Percentiles rank a stretch among this genome's conserved stretches.
Evolutionary conservation across 768 basidiomycete genomes (phyloP).

Genomic region (Leucocoprinus leucothites): DNA sequence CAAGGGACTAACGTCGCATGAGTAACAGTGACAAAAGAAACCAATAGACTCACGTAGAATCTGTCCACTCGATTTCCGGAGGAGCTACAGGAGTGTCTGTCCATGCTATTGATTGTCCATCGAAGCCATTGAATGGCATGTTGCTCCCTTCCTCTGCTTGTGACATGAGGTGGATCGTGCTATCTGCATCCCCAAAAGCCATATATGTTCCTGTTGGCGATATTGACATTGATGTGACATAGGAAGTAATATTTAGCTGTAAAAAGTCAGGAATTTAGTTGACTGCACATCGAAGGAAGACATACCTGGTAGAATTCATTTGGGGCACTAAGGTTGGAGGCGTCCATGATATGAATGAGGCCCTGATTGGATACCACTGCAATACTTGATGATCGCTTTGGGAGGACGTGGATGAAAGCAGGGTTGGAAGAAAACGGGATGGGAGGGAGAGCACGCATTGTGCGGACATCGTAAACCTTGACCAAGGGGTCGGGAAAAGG

Average conservation of each 20-base stretch:
- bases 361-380: slow-evolving; percentile 79
- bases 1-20: slow-evolving; percentile 57
- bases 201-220: slow-evolving; percentile 89
- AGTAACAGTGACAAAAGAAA: background rate
- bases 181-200: slow-evolving; percentile 89
- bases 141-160: slow-evolving; percentile 61
- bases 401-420: slow-evolving; percentile 78
- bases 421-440: slow-evolving; percentile 87
- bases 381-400: slow-evolving; percentile 70
- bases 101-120: slow-evolving; percentile 84
- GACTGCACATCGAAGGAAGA: background rate
- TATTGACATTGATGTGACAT: slow-evolving; percentile 74
- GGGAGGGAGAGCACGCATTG: slow-evolving; percentile 77
- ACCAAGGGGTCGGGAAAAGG: slow-evolving; percentile 90
- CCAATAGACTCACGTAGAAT: slow-evolving; percentile 66
- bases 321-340: slow-evolving; percentile 60
- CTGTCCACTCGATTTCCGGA: slow-evolving; percentile 77
- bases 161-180: slow-evolving; percentile 77
- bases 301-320: slow-evolving; percentile 80
- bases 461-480: slow-evolving; percentile 89
- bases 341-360: slow-evolving; percentile 82
- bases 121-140: slow-evolving; percentile 85
- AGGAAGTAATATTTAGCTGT: slow-evolving; percentile 71
- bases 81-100: slow-evolving; percentile 68
- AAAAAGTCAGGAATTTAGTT: slow-evolving; percentile 10